Percentiles rank a stretch among this genome's conserved stretches.
Conservation (phyloP, 2,329 filamentous ascomycete genomes). For the Alternaria sp. region DNA sequence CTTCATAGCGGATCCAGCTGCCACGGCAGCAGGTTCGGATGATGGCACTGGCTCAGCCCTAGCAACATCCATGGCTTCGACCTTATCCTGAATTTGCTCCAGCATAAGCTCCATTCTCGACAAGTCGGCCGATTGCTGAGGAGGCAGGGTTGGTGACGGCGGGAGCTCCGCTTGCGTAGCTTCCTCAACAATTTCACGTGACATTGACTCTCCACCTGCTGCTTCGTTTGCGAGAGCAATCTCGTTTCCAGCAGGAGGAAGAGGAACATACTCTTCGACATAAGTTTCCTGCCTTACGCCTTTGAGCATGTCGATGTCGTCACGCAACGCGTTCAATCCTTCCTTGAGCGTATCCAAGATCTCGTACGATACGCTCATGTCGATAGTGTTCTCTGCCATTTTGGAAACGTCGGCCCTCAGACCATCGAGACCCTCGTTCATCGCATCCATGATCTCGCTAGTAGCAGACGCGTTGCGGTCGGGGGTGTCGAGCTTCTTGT, state of each 20-base stretch:
- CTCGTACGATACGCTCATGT: conserved; percentile 86
- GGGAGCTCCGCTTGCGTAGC: conserved; percentile 50
- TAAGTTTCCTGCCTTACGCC: conserved; percentile 51
- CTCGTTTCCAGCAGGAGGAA: conserved; percentile 57
- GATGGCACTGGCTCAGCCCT: conserved; percentile 56
- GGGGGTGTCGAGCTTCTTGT: conserved; percentile 62
- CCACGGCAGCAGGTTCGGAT: conserved; percentile 33
- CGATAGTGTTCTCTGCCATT: conserved; percentile 78
- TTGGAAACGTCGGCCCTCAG: conserved; percentile 78
- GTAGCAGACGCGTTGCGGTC: conserved; percentile 64
- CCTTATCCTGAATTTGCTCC: conserved; percentile 81
- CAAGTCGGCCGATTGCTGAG: conserved; percentile 63
- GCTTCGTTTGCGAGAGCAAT: conserved; percentile 60
- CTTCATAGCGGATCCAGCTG: conserved; percentile 56
- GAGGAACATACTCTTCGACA: conserved; percentile 48
- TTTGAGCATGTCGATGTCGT: conserved; percentile 82
- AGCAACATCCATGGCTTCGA: conserved; percentile 75
- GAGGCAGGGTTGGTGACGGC: conserved; percentile 52
- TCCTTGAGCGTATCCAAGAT: conserved; percentile 86
- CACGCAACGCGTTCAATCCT: conserved; percentile 77
- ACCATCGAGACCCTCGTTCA: conserved; percentile 75
- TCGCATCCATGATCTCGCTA: conserved; percentile 66
- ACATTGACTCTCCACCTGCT: conserved; percentile 52
- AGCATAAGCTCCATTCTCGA: conserved; percentile 87
- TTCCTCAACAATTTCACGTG: conserved; percentile 40